These are phyloP conservation scores for Debaryomyces psychrophilus DNA, from an alignment of 1,139 yeast species.

Conservation along the genomic window DNA sequence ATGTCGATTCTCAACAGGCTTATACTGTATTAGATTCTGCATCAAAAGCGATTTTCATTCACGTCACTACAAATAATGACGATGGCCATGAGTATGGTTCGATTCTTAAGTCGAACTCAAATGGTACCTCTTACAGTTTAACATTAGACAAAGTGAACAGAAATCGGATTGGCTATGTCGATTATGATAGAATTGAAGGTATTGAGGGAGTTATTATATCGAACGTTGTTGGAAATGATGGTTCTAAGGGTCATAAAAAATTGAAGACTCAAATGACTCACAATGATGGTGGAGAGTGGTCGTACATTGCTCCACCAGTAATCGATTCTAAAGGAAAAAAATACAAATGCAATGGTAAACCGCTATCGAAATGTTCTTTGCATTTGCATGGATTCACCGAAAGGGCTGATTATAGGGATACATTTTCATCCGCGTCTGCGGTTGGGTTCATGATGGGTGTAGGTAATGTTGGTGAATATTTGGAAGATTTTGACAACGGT, in stretches of 20 bases:
- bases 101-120: slow-evolving; percentile 88
- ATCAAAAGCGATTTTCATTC: slow-evolving; percentile 77
- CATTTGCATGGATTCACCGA: slow-evolving; percentile 93
- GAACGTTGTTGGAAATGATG: slow-evolving; percentile 64
- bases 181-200: slow-evolving; percentile 82
- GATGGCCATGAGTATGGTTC: slow-evolving; percentile 69
- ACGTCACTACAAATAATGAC: slow-evolving; percentile 67
- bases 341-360: slow-evolving; percentile 55
- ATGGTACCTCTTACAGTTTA: slow-evolving; percentile 88
- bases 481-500: slow-evolving; percentile 53
- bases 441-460: slow-evolving; percentile 83
- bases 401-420: slow-evolving; percentile 78
- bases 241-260: slow-evolving; percentile 48
- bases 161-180: slow-evolving; percentile 74
- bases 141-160: slow-evolving; percentile 78
- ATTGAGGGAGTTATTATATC: slow-evolving; percentile 86
- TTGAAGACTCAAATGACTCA: slow-evolving; percentile 76
- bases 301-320: slow-evolving; percentile 65
- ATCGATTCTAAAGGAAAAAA: slow-evolving; percentile 63
- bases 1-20: slow-evolving; percentile 69
- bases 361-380: slow-evolving; percentile 68
- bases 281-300: slow-evolving; percentile 94
- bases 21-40: slow-evolving; percentile 82
- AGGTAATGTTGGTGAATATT: slow-evolving; percentile 81
- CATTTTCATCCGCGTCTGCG: slow-evolving; percentile 87